Percentiles rank a stretch among this genome's conserved stretches.
Evolutionary conservation across 805 yeast genomes (phyloP).

Genomic region (Nakazawaea wickerhamii): DNA sequence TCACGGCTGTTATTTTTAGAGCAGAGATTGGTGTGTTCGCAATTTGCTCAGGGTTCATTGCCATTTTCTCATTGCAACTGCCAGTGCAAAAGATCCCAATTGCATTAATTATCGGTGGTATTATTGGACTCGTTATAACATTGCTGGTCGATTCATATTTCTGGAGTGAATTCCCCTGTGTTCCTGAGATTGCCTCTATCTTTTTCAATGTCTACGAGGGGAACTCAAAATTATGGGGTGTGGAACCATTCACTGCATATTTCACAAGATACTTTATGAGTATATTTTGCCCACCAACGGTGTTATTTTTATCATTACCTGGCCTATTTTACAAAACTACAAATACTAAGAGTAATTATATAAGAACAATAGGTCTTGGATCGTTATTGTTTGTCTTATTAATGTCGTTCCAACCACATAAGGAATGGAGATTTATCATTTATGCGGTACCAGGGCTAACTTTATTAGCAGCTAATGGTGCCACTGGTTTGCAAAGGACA

Average conservation of each 20-base stretch:
- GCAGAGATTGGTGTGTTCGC: conserved; percentile 61
- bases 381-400: conserved; percentile 49
- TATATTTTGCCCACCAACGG: conserved; percentile 43
- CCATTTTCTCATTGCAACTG: conserved; percentile 43
- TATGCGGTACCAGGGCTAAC: conserved; percentile 70
- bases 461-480: conserved; percentile 58
- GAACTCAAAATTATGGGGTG: conserved; percentile 76
- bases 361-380: conserved; percentile 45
- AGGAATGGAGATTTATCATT: conserved; percentile 88
- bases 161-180: conserved; percentile 45
- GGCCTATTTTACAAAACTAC: conserved; percentile 26
- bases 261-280: conserved; percentile 47
- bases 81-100: conserved; percentile 34
- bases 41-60: conserved; percentile 40
- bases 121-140: conserved; percentile 45
- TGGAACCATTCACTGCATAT: conserved; percentile 68
- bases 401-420: conserved; percentile 83
- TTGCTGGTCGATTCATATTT: conserved; percentile 63
- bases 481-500: conserved; percentile 25
- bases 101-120: conserved; percentile 41
- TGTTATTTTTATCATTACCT: conserved; percentile 30
- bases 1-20: conserved; percentile 65
- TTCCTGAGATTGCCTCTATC: conserved; percentile 76
- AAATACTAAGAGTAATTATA: conserved; percentile 24
- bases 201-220: conserved; percentile 74